Base-by-base conservation (phyloP, 2,329 filamentous ascomycete genomes). In the Alternaria incomplexa region DNA sequence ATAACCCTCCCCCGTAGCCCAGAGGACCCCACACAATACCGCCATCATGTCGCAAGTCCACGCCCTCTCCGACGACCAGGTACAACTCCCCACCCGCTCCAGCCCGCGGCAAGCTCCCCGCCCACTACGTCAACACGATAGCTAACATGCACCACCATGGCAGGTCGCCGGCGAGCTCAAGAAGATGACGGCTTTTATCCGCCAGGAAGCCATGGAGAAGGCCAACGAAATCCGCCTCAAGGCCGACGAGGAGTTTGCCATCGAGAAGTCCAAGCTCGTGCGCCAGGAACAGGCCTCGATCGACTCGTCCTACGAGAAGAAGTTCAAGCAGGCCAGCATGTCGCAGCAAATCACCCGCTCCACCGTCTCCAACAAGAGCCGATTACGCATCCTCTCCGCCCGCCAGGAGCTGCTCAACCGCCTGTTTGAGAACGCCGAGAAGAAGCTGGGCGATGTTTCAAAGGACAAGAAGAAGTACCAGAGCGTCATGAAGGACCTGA, bases 141-240 rank as follows among this genome's bases (percentile, higher is more conserved):
- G 73, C 73, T 77, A 75, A 77, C 66, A 36, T 50, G 48, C 52
- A 44, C 61, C 68, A 23, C 72, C 58, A 66, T 69, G 66, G 56
- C 81, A 98, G 93, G 96, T 99, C 87, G 90, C 92, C 84, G 90
- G 93, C 84, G 96, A 99, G 89, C 92, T 99, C 84, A 94, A 93
- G 87, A 99, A 99, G 89, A 99, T 99, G 96, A 98, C 96, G 64
- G 95, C 94, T 80, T 99, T 99, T 89, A 99, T 99, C 89, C 93
- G 93, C 83, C 96, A 98, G 85, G 96, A 99, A 85, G 96, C 96
- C 63, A 88, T 91, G 78, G 96, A 99, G 81, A 99, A 99, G 84
- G 93, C 93, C 76, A 92, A 92, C 80, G 96, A 99, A 84, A 98
- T 99, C 83, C 89, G 96, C 79, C 91, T 98, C 85, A 98, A 98